A percentile compares a stretch with the other conserved stretches of the same genome.
These are phyloP conservation scores for Fusarium tricinctum DNA, from an alignment of 2,329 filamentous ascomycete genomes.

Conservation along the genomic window DNA sequence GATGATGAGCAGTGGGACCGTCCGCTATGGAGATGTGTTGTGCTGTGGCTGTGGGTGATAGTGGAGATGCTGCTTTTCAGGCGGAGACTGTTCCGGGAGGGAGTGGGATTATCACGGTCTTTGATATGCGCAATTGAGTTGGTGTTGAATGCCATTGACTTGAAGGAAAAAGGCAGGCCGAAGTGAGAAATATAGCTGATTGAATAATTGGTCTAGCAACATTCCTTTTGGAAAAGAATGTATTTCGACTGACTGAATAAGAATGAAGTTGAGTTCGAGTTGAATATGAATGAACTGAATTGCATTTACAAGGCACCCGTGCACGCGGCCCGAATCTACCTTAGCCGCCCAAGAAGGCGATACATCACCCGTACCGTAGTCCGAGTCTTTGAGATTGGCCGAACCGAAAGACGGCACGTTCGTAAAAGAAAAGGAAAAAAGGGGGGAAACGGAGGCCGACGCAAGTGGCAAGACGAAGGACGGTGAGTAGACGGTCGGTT, in stretches of 20 bases:
- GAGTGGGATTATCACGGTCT: slow-evolving; percentile 46
- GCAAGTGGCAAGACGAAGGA: slow-evolving; percentile 9
- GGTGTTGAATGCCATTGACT: slow-evolving; percentile 13
- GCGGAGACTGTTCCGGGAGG: slow-evolving; percentile 23
- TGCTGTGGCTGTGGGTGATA: slow-evolving; percentile 20
- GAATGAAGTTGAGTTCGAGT: slow-evolving; percentile 13
- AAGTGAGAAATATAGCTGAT: background rate
- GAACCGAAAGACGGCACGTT: slow-evolving; percentile 24
- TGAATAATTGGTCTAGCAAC: background rate
- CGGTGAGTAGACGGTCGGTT: slow-evolving; percentile 19
- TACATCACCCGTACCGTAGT: slow-evolving; percentile 5
- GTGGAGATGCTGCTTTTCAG: slow-evolving; percentile 33
- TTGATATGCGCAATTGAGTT: slow-evolving; percentile 17
- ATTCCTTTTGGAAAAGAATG: background rate
- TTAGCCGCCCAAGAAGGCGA: slow-evolving; percentile 37
- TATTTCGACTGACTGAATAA: background rate
- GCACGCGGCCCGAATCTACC: slow-evolving; percentile 45
- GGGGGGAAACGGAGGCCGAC: slow-evolving; percentile 37
- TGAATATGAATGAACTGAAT: slow-evolving; percentile 8
- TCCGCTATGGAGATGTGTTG: slow-evolving; percentile 42
- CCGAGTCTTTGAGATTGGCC: slow-evolving; percentile 23
- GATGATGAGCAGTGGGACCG: slow-evolving; percentile 42
- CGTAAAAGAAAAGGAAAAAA: background rate
- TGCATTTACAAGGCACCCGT: slow-evolving; percentile 37
- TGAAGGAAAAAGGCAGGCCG: background rate